phyloP scores from a whole-genome alignment of 306 rosid genomes.

The Alnus rubra region DNA sequence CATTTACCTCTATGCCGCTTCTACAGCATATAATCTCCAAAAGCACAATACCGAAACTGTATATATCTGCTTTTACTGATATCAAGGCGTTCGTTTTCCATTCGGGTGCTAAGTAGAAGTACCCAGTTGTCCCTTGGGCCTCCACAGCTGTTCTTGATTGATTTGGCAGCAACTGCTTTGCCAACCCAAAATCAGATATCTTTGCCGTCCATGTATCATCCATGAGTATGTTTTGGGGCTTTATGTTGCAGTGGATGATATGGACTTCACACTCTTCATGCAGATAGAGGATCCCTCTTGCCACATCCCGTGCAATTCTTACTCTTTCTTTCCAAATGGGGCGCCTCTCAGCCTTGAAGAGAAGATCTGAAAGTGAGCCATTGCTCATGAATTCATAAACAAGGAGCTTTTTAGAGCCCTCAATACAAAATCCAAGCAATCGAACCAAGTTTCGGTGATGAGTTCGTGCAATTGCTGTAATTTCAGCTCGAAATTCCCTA shows the following conservation, averaged over 20 bases:
- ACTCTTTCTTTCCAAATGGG: background rate
- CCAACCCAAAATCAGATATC: background rate
- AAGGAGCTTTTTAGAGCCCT: background rate
- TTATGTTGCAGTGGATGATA: background rate
- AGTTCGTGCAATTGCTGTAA: background rate
- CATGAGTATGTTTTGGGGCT: conserved; percentile 1
- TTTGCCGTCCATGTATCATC: background rate
- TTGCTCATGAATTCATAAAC: background rate
- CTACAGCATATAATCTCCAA: background rate
- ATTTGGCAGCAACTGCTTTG: background rate
- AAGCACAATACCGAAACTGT: background rate
- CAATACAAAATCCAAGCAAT: background rate
- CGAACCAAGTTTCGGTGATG: background rate
- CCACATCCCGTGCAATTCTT: background rate
- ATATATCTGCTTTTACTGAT: background rate
- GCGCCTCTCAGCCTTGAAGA: background rate
- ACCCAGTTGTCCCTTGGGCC: background rate
- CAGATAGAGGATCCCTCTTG: background rate
- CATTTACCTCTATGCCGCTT: background rate
- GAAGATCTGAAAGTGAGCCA: background rate
- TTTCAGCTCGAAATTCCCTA: background rate
- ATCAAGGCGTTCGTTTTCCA: background rate
- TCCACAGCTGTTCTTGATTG: background rate
- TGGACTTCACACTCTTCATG: background rate
- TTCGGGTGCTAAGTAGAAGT: background rate